phyloP scores from a whole-genome alignment of 257 asterid genomes.

The Fraxinus americana region DNA sequence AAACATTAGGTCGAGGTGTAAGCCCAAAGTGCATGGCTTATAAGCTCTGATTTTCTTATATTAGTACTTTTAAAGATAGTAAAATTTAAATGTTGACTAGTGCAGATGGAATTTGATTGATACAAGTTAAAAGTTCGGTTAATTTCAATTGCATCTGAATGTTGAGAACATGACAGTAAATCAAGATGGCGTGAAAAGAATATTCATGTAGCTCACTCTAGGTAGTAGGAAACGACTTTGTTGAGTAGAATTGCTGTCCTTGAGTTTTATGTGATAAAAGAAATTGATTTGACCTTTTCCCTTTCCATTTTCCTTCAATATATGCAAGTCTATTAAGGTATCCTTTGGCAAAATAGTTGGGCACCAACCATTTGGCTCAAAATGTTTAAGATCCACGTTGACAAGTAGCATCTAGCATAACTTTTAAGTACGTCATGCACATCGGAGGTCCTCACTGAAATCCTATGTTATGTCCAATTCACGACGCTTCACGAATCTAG shows the following conservation, averaged over 20 bases:
- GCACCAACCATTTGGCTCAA: not conserved
- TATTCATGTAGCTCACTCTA: not conserved
- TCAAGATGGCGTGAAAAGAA: not conserved
- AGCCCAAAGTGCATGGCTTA: not conserved
- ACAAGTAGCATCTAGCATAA: not conserved
- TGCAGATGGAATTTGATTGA: not conserved
- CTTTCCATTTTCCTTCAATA: not conserved
- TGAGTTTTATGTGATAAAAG: not conserved
- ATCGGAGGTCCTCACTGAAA: not conserved
- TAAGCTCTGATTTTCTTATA: not conserved
- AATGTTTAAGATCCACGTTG: not conserved
- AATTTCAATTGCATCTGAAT: not conserved
- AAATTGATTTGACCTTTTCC: not conserved
- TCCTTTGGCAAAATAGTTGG: not conserved
- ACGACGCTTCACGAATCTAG: not conserved
- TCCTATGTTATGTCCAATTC: not conserved
- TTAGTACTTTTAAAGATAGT: not conserved
- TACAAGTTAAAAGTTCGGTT: not conserved
- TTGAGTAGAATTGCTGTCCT: conserved; percentile 16
- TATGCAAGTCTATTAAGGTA: not conserved
- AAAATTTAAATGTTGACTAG: not conserved
- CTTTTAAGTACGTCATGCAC: not conserved
- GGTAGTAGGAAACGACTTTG: conserved; percentile 1
- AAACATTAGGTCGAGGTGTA: not conserved
- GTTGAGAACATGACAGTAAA: not conserved